Percentiles rank a stretch among this genome's conserved stretches.
Conservation (phyloP, 768 basidiomycete genomes). For the Coprinopsis strossmayeri region DNA sequence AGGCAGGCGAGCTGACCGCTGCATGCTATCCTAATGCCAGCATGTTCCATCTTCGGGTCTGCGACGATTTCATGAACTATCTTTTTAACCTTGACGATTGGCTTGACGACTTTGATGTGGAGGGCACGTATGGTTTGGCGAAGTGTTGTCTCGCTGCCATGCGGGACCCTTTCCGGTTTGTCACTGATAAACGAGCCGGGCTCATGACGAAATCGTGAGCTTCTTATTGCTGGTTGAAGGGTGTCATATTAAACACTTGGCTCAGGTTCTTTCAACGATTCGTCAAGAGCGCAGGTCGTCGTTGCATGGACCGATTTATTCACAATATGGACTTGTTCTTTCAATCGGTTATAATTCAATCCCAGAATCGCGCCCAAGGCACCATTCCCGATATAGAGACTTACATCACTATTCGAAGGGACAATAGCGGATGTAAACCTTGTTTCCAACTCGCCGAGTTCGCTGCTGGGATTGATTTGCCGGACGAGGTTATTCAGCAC, state of each 20-base stretch:
- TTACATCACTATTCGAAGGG: constrained; percentile 64
- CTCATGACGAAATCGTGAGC: constrained; percentile 19
- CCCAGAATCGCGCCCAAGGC: constrained; percentile 44
- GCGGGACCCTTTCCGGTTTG: constrained; percentile 15
- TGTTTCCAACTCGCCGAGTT: constrained; percentile 76
- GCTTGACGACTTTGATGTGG: constrained; percentile 16
- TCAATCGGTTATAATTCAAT: constrained; percentile 57
- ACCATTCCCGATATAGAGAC: constrained; percentile 63
- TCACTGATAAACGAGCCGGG: constrained; percentile 18
- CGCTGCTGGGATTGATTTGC: constrained; percentile 61
- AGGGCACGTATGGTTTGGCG: constrained; percentile 15
- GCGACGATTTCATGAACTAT: constrained; percentile 64
- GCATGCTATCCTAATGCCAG: constrained; percentile 54
- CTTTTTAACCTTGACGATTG: constrained; percentile 42
- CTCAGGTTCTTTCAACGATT: constrained; percentile 62
- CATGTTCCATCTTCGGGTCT: constrained; percentile 52
- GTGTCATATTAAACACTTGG: neutral
- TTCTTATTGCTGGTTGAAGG: too few relatives aligned
- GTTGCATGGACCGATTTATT: constrained; percentile 60
- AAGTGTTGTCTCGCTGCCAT: constrained; percentile 18
- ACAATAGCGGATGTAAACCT: constrained; percentile 50
- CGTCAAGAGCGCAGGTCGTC: constrained; percentile 45
- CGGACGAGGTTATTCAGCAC: constrained; percentile 63
- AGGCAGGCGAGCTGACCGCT: constrained; percentile 62
- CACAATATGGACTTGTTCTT: constrained; percentile 65